Evolutionary conservation across 306 rosid genomes (phyloP).

Genomic region (Cucurbita ficifolia): DNA sequence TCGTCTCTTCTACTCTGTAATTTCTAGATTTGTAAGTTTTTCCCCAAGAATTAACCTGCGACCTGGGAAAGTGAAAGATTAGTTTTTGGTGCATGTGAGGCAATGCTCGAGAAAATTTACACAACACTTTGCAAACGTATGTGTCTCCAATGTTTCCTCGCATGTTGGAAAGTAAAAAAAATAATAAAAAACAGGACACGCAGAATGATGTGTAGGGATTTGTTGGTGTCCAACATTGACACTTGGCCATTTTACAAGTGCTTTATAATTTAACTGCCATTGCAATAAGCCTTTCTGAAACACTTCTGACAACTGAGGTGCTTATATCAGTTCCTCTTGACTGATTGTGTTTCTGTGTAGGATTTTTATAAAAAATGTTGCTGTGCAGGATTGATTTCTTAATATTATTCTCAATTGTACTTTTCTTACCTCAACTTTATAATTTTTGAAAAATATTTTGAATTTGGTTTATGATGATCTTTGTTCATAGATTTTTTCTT

Average conservation of each 20-base stretch:
- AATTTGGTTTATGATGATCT: neutral
- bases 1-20: neutral
- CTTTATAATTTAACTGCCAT: neutral
- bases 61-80: neutral
- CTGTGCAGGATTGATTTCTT: neutral
- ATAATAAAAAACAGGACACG: too few relatives aligned
- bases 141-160: too few relatives aligned
- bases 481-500: slow-evolving; percentile 1
- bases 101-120: neutral
- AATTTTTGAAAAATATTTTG: neutral
- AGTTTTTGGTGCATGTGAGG: neutral
- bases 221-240: neutral
- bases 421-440: neutral
- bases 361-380: neutral
- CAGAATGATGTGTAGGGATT: too few relatives aligned
- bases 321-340: neutral
- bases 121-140: too few relatives aligned
- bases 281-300: neutral
- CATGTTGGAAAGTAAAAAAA: too few relatives aligned
- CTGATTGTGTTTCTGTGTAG: neutral
- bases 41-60: neutral
- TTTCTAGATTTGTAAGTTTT: neutral
- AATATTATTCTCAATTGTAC: neutral
- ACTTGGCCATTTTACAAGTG: neutral
- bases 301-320: neutral